These are phyloP conservation scores for Clitoria ternatea DNA, from an alignment of 306 rosid species.

Conservation along the genomic window DNA sequence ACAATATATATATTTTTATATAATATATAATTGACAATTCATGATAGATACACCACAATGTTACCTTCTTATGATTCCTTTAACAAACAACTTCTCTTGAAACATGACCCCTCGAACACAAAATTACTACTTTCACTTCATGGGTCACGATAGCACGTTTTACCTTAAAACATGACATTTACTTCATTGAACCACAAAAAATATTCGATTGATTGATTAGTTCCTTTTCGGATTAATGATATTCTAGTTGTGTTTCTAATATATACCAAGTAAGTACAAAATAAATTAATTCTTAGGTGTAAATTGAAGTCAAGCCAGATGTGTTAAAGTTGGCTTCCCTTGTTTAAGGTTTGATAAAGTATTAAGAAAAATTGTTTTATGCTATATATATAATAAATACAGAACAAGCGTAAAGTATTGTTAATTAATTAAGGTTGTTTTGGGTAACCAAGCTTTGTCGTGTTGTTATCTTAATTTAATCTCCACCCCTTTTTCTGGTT, in stretches of 20 bases:
- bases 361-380: not conserved
- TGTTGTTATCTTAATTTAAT: not conserved
- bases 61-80: conserved; percentile 18
- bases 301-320: conserved; percentile 5
- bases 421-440: conserved; percentile 24
- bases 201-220: conserved; percentile 2
- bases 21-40: conserved; percentile 13
- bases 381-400: conserved; percentile 12
- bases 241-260: not conserved
- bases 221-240: not conserved
- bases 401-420: not conserved
- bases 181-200: conserved; percentile 8
- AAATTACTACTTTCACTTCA: not conserved
- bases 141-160: not conserved
- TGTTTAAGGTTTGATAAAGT: conserved; percentile 1
- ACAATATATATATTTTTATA: not conserved
- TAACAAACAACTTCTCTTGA: conserved; percentile 18
- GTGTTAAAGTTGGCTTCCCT: conserved; percentile 13
- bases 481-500: not conserved
- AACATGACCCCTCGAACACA: conserved; percentile 7
- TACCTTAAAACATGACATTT: conserved; percentile 4
- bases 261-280: not conserved
- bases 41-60: conserved; percentile 8
- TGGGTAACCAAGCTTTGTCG: conserved; percentile 2
- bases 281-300: not conserved